A percentile compares a stretch with the other conserved stretches of the same genome.
These are phyloP conservation scores for Neurospora intermedia DNA, from an alignment of 495 filamentous ascomycete species.

Conservation along the genomic window DNA sequence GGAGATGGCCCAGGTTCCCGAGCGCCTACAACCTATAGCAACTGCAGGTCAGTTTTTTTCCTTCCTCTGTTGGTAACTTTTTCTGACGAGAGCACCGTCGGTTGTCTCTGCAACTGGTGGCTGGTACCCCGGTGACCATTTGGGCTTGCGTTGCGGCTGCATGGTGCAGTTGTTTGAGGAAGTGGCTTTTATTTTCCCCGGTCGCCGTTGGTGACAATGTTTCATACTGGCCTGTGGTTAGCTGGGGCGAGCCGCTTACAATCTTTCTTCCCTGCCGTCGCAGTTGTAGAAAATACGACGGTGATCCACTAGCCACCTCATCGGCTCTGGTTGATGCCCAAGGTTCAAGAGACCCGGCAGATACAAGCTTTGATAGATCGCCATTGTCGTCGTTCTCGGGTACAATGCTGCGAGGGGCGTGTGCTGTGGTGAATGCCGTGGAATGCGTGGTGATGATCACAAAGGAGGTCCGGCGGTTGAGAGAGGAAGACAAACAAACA, in stretches of 20 bases:
- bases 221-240: background rate
- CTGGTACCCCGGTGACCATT: background rate
- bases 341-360: background rate
- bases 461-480: background rate
- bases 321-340: background rate
- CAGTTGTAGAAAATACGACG: background rate
- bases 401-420: background rate
- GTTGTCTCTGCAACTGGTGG: background rate
- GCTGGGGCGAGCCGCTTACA: background rate
- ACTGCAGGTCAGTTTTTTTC: background rate
- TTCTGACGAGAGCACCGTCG: background rate
- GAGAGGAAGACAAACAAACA: background rate
- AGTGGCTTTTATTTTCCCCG: background rate
- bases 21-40: background rate
- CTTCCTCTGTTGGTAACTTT: background rate
- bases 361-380: background rate
- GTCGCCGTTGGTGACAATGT: background rate
- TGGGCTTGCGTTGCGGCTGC: background rate
- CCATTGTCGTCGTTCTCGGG: background rate
- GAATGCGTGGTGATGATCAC: background rate
- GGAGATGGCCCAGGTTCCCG: background rate
- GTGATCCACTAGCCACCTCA: background rate
- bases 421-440: background rate
- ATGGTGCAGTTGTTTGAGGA: background rate
- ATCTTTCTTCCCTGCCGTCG: background rate